Base-by-base conservation (phyloP, 768 basidiomycete species). In the Suillus luteus region DNA sequence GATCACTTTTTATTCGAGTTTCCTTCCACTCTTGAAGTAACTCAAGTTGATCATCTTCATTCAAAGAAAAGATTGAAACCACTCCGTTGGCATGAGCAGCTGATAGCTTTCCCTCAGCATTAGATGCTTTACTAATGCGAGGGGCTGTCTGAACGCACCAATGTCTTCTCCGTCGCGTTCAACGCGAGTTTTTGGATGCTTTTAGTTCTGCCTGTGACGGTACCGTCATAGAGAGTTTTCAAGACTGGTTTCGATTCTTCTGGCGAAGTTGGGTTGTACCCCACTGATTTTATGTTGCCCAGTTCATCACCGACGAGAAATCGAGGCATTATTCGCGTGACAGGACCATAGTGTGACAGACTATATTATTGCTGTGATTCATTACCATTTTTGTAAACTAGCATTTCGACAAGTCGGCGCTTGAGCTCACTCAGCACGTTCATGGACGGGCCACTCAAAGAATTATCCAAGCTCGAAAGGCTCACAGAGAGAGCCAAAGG, bases 281-380 rank as follows among this genome's bases (percentile, higher is more conserved):
- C 76, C 62, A 91, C 70, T 9, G 84, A 75, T 76, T 93, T 93
- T 63, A 93, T 83, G 62, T 83, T 85, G 22, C 92, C 93, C 38
- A 91, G 85, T 66, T 92, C 89, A 76, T 94, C 93, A 66, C 91
- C 93, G 52, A 86, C 75, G 59, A 92, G 76, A 76, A 93, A 92
- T 63, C 83, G 84, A 72, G 85, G 77, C 89, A 91, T 92, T 59
- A 64, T 67, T 48, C 11, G 27, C 12, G 38, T 66, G 65, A 62
- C 48, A 38, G 40, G 8, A 59, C 22, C 22, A 19, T 14, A 15
- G 61, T 35, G 51, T 63, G 51, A 55, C 54, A 3, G 12, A 17
- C 22, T 44, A 60, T 37, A 41, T 62, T 31, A 64, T 48, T 48
- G n/a, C 51, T 57, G 72, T 73, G 66, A 68, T 66, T 22, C 22